Base-by-base conservation (phyloP, 345 rosid genomes). In the Hibiscus syriacus region DNA sequence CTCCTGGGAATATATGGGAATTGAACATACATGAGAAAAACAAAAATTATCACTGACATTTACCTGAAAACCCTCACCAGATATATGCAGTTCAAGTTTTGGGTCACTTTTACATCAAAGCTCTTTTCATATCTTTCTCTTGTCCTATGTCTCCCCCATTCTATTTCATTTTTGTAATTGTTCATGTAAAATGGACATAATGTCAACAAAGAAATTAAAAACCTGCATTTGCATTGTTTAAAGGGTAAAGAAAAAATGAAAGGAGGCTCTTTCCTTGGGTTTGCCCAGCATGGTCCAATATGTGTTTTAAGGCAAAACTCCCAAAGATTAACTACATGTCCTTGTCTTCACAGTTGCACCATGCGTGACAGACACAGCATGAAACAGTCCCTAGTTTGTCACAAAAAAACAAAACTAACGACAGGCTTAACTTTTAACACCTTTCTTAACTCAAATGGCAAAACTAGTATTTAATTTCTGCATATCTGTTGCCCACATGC, bases 401-500 rank as follows among this genome's bases (percentile, higher is more conserved):
- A 77, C 83, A 77, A 77, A 55, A 77, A 73, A 74, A 79, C 78
- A 79, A 82, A 50, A 68, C 72, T 32, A 59, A 53, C 62, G 9
- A 59, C 76, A 54, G 66, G 46, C 58, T 72, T 25, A 72, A 38
- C 41, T 38, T 2, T 13, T 9, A 38, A 64, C 43, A 55, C 17
- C 14, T 59, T 32, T n/a, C 10, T 38, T 38, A 38, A 71, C 72
- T 25, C 13, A 38, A 16, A 25, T 58, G 49, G 69, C 55, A 45
- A 76, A 72, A 25, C 29, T 49, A 54, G 72, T 73, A 72, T 73
- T 76, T 50, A 66, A 43, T 55, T 58, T 32, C 66, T 66, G 60
- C 58, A 39, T 5, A 45, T 59, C 76, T 72, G 49, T 75, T 38
- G 61, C 74, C 88, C 88, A 80, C 88, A 82, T 84, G 88, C 76